These are phyloP conservation scores for Aspergillus tanneri DNA, from an alignment of 2,329 filamentous ascomycete species.

Conservation along the genomic window DNA sequence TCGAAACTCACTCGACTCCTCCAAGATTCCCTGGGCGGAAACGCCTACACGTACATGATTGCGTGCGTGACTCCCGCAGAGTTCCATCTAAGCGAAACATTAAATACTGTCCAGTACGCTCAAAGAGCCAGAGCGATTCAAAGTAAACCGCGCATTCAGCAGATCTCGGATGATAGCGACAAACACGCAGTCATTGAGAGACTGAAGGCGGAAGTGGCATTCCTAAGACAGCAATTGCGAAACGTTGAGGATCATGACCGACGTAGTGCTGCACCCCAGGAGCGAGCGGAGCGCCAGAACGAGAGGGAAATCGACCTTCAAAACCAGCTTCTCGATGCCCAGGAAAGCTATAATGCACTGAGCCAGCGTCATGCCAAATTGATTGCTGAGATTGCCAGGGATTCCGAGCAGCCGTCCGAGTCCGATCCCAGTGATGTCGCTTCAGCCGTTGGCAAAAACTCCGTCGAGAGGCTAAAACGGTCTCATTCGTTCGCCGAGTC, in stretches of 20 bases:
- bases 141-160: slow-evolving; percentile 94
- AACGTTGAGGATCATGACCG: slow-evolving; percentile 70
- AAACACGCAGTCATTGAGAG: slow-evolving; percentile 92
- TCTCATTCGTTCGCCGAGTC: slow-evolving; percentile 96
- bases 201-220: slow-evolving; percentile 88
- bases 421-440: slow-evolving; percentile 43
- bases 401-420: slow-evolving; percentile 59
- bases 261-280: slow-evolving; percentile 57
- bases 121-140: slow-evolving; percentile 95
- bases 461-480: slow-evolving; percentile 83
- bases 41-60: slow-evolving; percentile 99
- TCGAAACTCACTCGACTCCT: slow-evolving; percentile 93
- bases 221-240: slow-evolving; percentile 89
- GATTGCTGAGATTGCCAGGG: slow-evolving; percentile 88
- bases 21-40: slow-evolving; percentile 94
- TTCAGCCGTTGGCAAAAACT: slow-evolving; percentile 69
- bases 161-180: slow-evolving; percentile 82
- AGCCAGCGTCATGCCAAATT: slow-evolving; percentile 93
- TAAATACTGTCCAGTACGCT: slow-evolving; percentile 97
- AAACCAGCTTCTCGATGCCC: slow-evolving; percentile 85
- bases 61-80: slow-evolving; percentile 95
- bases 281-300: slow-evolving; percentile 73
- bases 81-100: slow-evolving; percentile 94
- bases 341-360: slow-evolving; percentile 91
- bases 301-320: slow-evolving; percentile 88